phyloP scores from a whole-genome alignment of 768 basidiomycete genomes.

The Leccinellum albellum region DNA sequence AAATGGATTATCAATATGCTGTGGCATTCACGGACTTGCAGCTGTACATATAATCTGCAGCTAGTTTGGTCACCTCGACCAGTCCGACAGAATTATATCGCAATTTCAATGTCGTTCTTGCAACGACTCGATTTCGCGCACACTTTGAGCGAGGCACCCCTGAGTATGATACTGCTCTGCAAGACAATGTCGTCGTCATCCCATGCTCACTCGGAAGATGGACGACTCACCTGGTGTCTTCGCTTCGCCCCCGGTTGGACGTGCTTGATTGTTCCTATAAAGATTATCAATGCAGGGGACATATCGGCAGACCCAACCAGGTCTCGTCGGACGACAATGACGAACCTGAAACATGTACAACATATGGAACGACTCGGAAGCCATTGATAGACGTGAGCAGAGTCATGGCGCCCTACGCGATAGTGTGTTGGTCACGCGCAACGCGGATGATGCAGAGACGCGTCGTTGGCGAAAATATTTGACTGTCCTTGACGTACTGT shows the following conservation, averaged over 20 bases:
- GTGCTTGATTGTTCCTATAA: constrained; percentile 81
- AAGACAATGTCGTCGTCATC: background rate
- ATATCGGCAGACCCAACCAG: background rate
- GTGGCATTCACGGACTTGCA: background rate
- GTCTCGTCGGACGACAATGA: background rate
- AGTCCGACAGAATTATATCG: background rate
- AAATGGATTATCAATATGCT: background rate
- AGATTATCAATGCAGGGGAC: background rate
- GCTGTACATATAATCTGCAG: background rate
- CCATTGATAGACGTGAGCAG: no score
- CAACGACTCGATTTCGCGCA: constrained; percentile 58
- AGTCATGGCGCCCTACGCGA: constrained; percentile 81
- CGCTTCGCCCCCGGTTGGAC: constrained; percentile 68
- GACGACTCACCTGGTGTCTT: constrained; percentile 46
- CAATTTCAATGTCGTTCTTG: constrained; percentile 43
- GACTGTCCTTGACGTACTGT: constrained; percentile 44
- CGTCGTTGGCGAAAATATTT: constrained; percentile 84
- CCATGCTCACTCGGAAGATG: background rate
- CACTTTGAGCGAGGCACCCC: constrained; percentile 57
- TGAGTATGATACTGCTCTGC: constrained; percentile 45
- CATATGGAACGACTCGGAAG: no score
- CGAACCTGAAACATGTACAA: constrained; percentile 78
- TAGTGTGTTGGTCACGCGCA: constrained; percentile 72
- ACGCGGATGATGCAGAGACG: constrained; percentile 84
- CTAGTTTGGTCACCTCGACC: background rate